Evolutionary conservation across 2,329 filamentous ascomycete genomes (phyloP).

Genomic region (Fusarium vanettenii): DNA sequence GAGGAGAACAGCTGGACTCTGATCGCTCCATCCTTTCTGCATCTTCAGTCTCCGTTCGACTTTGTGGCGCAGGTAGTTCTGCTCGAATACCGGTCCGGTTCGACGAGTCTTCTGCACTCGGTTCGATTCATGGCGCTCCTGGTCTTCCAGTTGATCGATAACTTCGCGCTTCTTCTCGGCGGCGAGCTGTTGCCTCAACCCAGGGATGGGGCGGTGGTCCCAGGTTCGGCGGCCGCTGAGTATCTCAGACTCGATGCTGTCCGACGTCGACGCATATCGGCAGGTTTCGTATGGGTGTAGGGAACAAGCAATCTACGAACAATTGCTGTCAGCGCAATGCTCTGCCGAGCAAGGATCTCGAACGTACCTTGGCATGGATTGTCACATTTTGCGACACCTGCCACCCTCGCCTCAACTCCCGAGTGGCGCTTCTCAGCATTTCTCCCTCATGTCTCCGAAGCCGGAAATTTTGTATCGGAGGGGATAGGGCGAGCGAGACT

Average conservation of each 20-base stretch:
- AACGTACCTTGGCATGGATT: slow-evolving; percentile 37
- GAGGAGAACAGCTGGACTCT: slow-evolving; percentile 42
- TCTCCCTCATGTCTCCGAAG: slow-evolving; percentile 48
- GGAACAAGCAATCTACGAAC: slow-evolving; percentile 13
- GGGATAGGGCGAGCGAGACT: not conserved
- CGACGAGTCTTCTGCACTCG: not conserved
- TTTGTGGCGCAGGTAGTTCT: slow-evolving; percentile 6
- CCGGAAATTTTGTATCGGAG: not conserved
- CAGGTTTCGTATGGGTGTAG: not conserved
- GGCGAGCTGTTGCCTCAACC: slow-evolving; percentile 16
- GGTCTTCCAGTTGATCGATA: not conserved
- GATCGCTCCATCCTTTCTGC: slow-evolving; percentile 36
- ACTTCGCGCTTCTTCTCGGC: slow-evolving; percentile 17
- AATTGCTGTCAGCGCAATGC: slow-evolving; percentile 16
- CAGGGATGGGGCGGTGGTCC: not conserved
- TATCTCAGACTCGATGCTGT: slow-evolving; percentile 18
- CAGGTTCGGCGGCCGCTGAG: slow-evolving; percentile 5
- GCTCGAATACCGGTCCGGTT: not conserved
- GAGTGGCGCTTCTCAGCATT: slow-evolving; percentile 50
- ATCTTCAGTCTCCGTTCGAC: slow-evolving; percentile 36
- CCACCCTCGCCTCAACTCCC: slow-evolving; percentile 47
- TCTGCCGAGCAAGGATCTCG: not conserved
- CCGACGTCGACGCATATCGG: slow-evolving; percentile 17
- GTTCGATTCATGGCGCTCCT: not conserved
- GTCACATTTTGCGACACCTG: slow-evolving; percentile 38